Base-by-base conservation (phyloP, 257 asterid species). In the Solanum clarkiae region DNA sequence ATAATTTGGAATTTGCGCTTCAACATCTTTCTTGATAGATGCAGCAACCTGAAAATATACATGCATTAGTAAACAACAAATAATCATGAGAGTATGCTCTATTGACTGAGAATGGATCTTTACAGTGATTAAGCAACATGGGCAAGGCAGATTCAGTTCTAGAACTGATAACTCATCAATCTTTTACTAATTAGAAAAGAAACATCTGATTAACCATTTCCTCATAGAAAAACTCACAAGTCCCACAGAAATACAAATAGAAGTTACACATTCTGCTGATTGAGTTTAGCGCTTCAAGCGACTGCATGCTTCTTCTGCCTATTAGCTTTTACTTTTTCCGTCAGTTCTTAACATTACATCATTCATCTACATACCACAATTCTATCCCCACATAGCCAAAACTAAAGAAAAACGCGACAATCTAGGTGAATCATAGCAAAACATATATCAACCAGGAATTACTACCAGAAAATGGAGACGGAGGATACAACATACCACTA, bases 11-110 rank as follows among this genome's bases (percentile, higher is more conserved):
- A 96, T 90, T 69, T 84, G 86, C 47, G 94, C 84, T 32, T 95
- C 98, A 9, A 93, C 93, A 85, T 94, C 94, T 89, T 94, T 97
- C 88, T 94, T 96, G 98, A 95, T 97, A n/a, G 99, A 97, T 26
- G 97, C 98, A 45, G 98, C 98, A 80, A 97, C 99, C 99, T 97
- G 91, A 62, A 87, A 15, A 29, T 42, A 16, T 20, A 10, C 11
- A 65, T 80, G 65, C 42, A 85, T 32, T 54, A 40, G 68, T 82
- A 77, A 81, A 84, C 47, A 77, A 15, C 26, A 26, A 16, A 26
- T 16, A 53, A 26, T 79, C 82, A 53, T 17, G 65, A 16, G 82
- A 26, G 17, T 16, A 53, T 10, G 22, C 26, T 51, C 22, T 26
- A 53, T 16, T 36, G 47, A 26, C 53, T 32, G 65, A 53, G 29